phyloP scores from a whole-genome alignment of 768 basidiomycete genomes.

The Tephrocybe sp. region DNA sequence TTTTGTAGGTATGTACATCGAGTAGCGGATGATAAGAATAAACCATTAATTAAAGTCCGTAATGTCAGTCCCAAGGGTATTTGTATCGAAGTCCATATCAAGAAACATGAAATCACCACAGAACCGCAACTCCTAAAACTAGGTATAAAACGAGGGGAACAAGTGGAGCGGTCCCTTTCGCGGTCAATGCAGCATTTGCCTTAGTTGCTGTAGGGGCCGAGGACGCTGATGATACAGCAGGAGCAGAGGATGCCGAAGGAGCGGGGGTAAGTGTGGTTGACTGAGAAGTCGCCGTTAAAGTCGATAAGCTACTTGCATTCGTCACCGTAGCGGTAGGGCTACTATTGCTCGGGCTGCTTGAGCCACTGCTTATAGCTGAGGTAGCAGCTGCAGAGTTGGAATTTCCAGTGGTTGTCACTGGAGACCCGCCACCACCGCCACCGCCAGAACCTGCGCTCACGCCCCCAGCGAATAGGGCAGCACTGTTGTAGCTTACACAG shows the following conservation, averaged over 20 bases:
- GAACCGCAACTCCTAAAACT: neutral
- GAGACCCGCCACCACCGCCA: neutral
- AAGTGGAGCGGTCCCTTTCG: no score
- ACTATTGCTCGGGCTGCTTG: neutral
- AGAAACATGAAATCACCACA: neutral
- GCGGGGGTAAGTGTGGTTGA: constrained; percentile 1
- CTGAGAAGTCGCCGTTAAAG: neutral
- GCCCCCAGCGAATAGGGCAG: constrained; percentile 25
- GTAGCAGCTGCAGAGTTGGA: neutral
- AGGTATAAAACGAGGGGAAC: neutral
- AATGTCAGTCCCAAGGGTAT: no score
- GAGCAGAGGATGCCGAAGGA: neutral
- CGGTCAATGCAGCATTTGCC: neutral
- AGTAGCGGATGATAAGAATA: no score
- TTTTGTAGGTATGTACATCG: no score
- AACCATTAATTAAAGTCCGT: no score
- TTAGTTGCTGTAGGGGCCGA: neutral
- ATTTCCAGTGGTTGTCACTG: neutral
- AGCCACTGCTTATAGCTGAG: no score
- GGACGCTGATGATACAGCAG: neutral
- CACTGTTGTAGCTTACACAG: constrained; percentile 28
- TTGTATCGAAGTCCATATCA: no score
- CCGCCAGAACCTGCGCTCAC: constrained; percentile 10
- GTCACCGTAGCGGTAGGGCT: neutral
- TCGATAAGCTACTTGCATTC: neutral